Conservation (phyloP, 228 moss, liverwort and hornwort species). For the Sphagnum magellanicum region DNA sequence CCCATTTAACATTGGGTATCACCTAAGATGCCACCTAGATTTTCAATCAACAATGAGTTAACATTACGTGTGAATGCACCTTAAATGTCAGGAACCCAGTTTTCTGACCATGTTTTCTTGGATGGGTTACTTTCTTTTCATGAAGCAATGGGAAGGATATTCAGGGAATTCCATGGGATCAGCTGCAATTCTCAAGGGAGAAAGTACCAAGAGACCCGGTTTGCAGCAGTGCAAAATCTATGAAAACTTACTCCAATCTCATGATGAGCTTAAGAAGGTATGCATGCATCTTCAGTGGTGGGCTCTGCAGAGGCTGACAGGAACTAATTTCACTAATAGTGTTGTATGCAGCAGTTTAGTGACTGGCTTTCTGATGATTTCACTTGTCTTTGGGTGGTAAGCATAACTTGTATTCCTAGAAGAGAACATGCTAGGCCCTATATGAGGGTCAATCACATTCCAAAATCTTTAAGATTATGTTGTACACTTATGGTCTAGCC, state of each 20-base stretch:
- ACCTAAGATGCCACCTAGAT: too few species aligned
- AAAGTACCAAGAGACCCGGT: slow-evolving; percentile 81
- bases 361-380: too few species aligned
- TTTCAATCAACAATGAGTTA: too few species aligned
- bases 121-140: too few species aligned
- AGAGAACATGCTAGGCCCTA: neutral
- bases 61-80: too few species aligned
- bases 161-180: slow-evolving; percentile 93
- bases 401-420: too few species aligned
- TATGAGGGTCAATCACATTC: neutral
- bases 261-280: slow-evolving; percentile 86
- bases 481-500: neutral
- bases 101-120: too few species aligned
- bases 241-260: slow-evolving; percentile 67
- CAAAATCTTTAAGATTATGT: neutral
- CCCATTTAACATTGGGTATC: too few species aligned
- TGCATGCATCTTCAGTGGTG: too few species aligned
- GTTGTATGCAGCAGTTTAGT: neutral
- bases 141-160: slow-evolving; percentile 84
- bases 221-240: slow-evolving; percentile 86
- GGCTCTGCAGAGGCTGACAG: too few species aligned
- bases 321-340: neutral
- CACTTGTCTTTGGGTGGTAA: too few species aligned
- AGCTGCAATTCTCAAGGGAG: slow-evolving; percentile 83
- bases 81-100: too few species aligned